Base-by-base conservation (phyloP, 1,284 basidiomycete genomes). In the Fomes fomentarius region DNA sequence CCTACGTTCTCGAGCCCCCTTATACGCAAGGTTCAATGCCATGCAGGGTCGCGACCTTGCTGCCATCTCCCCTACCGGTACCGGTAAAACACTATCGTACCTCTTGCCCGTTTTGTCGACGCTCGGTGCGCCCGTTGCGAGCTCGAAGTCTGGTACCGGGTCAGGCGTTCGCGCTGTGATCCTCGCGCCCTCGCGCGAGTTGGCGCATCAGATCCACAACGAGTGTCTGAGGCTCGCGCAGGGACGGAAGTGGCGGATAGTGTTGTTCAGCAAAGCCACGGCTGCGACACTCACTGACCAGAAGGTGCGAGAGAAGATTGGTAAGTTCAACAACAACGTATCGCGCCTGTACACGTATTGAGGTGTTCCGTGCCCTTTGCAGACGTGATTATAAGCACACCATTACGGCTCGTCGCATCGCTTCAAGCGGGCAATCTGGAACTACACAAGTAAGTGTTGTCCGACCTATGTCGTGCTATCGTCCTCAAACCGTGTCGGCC, bases 141-240 rank as follows among this genome's bases (percentile, higher is more conserved):
- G 76, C 57, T 69, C 73, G 21, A 79, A 80, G 50, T 65, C 66
- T n/a, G 74, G 78, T 35, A 60, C 68, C 17, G 81, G 81, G 1
- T 66, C 66, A 22, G 93, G 93, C 22, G 85, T 89, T 12, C 81
- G 95, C 54, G 88, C 91, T 0, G 65, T 99, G 15, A 77, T 99
- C 47, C 72, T 99, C 50, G 92, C 93, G 1, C 97, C 97, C 1
- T 99, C 97, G 0, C 85, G 94, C 60, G 97, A 99, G 74, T 74
- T 99, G n/a, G 95, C 96, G 0, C 89, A 94, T 61, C 97, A 99
- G 69, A 98, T 99, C 54, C 82, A 94, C 58, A 94, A 94, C 54
- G 97, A 99, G 68, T 93, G 90, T 58, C 69, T 91, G 40, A 94
- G 93, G 68, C 75, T 97, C 12, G 88, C 89, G 1, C 78, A 86